Conservation (phyloP, 768 basidiomycete genomes). For the Lactifluus volemus region DNA sequence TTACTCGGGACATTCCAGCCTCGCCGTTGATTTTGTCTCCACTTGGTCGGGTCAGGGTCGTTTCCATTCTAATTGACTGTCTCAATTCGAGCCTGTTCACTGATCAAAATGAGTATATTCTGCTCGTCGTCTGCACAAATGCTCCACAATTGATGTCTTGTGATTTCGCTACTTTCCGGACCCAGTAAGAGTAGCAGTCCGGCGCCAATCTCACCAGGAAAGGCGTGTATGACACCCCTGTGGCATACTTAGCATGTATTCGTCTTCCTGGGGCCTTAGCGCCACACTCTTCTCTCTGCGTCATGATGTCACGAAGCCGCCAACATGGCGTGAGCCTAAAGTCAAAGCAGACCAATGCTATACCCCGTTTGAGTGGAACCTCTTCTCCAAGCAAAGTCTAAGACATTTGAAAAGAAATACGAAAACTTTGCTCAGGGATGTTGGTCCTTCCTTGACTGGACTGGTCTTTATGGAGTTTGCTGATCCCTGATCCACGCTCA, state of each 20-base stretch:
- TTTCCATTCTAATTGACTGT: background rate
- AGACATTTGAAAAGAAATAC: background rate
- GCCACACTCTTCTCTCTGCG: background rate
- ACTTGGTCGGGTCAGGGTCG: background rate
- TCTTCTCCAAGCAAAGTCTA: background rate
- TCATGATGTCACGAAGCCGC: conserved; percentile 10
- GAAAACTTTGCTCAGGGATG: background rate
- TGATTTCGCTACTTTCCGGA: too few relatives aligned
- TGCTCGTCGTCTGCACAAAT: background rate
- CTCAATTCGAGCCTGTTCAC: background rate
- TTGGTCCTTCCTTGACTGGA: background rate
- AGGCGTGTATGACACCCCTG: background rate
- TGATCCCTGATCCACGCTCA: too few relatives aligned
- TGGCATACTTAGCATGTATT: background rate
- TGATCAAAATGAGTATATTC: background rate
- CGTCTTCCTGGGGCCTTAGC: background rate
- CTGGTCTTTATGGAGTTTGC: too few relatives aligned
- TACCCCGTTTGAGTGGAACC: background rate
- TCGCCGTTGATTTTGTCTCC: background rate
- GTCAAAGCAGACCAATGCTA: background rate
- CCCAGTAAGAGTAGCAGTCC: background rate
- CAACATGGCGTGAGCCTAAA: conserved; percentile 2
- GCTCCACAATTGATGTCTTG: background rate
- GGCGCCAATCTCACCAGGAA: background rate
- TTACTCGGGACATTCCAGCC: background rate